A percentile compares a stretch with the other conserved stretches of the same genome.
These are phyloP conservation scores for Trypanosomatidae sp. DNA, from an alignment of 208 protist species.

Conservation along the genomic window DNA sequence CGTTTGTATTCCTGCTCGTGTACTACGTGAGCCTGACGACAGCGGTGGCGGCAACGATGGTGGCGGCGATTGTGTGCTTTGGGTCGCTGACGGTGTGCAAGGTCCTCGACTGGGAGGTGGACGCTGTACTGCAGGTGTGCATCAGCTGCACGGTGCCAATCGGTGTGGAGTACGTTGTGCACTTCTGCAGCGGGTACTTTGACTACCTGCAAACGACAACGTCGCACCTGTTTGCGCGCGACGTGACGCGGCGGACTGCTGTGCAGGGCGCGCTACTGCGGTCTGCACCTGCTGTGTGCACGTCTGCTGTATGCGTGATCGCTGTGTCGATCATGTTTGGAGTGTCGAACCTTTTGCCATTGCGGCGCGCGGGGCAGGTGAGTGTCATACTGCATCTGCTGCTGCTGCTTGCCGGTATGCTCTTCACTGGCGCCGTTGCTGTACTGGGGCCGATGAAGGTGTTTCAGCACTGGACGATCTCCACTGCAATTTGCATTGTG, in stretches of 20 bases:
- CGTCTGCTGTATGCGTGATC: slow-evolving; percentile 31
- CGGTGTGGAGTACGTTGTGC: slow-evolving; percentile 49
- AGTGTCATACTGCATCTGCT: slow-evolving; percentile 44
- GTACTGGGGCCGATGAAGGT: slow-evolving; percentile 34
- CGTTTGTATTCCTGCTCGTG: slow-evolving; percentile 35
- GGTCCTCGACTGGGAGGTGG: slow-evolving; percentile 37
- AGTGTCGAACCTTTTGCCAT: slow-evolving; percentile 32
- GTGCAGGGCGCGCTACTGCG: slow-evolving; percentile 41
- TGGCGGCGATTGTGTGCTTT: slow-evolving; percentile 41
- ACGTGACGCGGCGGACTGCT: slow-evolving; percentile 33
- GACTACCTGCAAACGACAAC: slow-evolving; percentile 67
- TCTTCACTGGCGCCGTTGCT: slow-evolving; percentile 33
- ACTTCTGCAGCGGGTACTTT: slow-evolving; percentile 52
- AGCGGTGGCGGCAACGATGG: slow-evolving; percentile 29
- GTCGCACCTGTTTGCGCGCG: slow-evolving; percentile 51
- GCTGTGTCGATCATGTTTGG: slow-evolving; percentile 39
- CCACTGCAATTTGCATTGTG: slow-evolving; percentile 28
- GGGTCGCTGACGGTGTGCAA: slow-evolving; percentile 39
- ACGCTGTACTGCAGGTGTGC: slow-evolving; percentile 51
- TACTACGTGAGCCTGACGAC: slow-evolving; percentile 42
- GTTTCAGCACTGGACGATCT: slow-evolving; percentile 48
- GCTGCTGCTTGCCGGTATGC: slow-evolving; percentile 28
- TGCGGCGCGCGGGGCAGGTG: slow-evolving; percentile 33
- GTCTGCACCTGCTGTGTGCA: slow-evolving; percentile 37
- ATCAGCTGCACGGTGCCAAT: slow-evolving; percentile 49